A percentile compares a stretch with the other conserved stretches of the same genome.
Conservation (phyloP, 805 yeast species). For the Kuraishia hungarica region DNA sequence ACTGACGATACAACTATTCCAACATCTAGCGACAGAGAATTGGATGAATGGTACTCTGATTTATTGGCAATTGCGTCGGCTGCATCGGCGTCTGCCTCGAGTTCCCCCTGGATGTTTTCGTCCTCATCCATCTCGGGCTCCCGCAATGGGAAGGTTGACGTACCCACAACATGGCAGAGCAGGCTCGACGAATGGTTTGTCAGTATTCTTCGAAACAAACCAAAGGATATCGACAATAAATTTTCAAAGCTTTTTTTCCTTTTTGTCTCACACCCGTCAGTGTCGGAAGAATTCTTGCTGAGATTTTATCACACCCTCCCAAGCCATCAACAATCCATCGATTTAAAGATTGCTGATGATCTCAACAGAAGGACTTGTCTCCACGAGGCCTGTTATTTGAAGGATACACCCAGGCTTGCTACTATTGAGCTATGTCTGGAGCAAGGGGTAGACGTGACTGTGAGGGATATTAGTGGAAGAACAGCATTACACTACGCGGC, state of each 20-base stretch:
- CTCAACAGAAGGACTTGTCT: constrained; percentile 64
- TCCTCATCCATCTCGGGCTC: background rate
- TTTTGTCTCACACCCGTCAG: constrained; percentile 54
- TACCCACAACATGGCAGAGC: constrained; percentile 6
- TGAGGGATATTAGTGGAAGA: constrained; percentile 63
- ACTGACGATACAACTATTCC: background rate
- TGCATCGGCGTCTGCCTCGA: constrained; percentile 1
- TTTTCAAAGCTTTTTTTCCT: constrained; percentile 68
- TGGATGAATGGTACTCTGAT: constrained; percentile 66
- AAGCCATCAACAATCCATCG: constrained; percentile 34
- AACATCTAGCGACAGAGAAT: constrained; percentile 30
- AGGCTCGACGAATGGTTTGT: constrained; percentile 3
- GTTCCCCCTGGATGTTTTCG: background rate
- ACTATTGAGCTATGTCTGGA: constrained; percentile 18
- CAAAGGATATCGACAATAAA: constrained; percentile 17
- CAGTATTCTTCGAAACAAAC: background rate
- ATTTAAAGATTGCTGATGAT: constrained; percentile 60
- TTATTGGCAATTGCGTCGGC: constrained; percentile 44
- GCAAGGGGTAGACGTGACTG: constrained; percentile 7
- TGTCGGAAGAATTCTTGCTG: constrained; percentile 53
- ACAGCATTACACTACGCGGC: constrained; percentile 86
- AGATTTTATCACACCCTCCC: constrained; percentile 39
- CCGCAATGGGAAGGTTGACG: constrained; percentile 1
- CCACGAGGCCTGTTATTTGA: constrained; percentile 50
- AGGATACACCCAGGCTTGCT: constrained; percentile 11